Percentiles rank a stretch among this genome's conserved stretches.
These are phyloP conservation scores for Guyanaporus albipodus DNA, from an alignment of 768 basidiomycete species.

Conservation along the genomic window DNA sequence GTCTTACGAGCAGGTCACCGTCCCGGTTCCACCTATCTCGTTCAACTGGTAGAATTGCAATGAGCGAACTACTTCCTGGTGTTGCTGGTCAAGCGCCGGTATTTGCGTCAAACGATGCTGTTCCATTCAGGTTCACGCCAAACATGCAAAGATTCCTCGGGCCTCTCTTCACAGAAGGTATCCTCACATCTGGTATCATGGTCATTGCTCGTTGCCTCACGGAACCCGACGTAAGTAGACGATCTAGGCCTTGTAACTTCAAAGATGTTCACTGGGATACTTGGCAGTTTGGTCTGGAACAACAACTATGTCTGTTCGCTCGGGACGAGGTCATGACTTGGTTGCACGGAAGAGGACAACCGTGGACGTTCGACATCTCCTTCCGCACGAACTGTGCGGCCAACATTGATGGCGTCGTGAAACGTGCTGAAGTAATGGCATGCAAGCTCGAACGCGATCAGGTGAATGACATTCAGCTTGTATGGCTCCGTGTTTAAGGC, in stretches of 20 bases:
- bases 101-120: constrained; percentile 77
- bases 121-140: constrained; percentile 96
- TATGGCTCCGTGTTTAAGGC: not conserved
- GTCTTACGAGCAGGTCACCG: constrained; percentile 78
- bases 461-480: constrained; percentile 35
- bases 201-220: constrained; percentile 88
- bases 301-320: constrained; percentile 86
- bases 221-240: constrained; percentile 73
- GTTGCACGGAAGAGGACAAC: constrained; percentile 56
- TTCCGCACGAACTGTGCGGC: constrained; percentile 59
- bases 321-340: constrained; percentile 88
- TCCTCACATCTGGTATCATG: constrained; percentile 83
- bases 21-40: constrained; percentile 85
- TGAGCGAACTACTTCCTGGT: constrained; percentile 89
- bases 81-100: constrained; percentile 46
- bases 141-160: constrained; percentile 94
- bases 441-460: constrained; percentile 86
- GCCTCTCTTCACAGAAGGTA: constrained; percentile 83
- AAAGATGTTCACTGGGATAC: not conserved
- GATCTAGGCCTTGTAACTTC: not conserved
- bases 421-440: constrained; percentile 77
- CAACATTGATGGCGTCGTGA: constrained; percentile 67
- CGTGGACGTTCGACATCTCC: constrained; percentile 52
- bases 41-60: constrained; percentile 84
- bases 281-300: constrained; percentile 89